phyloP scores from a whole-genome alignment of 1,284 basidiomycete genomes.

The Albatrellus sp. region DNA sequence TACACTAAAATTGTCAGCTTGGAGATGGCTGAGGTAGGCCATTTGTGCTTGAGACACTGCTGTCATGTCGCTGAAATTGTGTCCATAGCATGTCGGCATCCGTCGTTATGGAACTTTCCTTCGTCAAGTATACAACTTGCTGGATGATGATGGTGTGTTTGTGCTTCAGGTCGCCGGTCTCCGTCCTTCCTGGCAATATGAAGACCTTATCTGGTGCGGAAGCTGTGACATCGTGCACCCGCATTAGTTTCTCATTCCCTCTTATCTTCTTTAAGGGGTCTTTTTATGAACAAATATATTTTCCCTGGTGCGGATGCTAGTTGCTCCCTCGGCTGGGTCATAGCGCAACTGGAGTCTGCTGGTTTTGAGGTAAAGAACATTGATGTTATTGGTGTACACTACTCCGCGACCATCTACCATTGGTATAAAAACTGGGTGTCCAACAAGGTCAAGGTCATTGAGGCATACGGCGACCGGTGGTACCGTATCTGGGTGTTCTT shows the following conservation, averaged over 20 bases:
- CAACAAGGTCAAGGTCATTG: conserved; percentile 82
- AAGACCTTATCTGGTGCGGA: conserved; percentile 85
- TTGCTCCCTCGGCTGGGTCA: conserved; percentile 92
- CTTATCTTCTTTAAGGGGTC: conserved; percentile 35
- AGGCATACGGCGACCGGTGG: conserved; percentile 86
- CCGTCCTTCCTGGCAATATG: conserved; percentile 91
- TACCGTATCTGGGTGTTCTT: conserved; percentile 88
- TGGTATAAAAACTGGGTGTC: conserved; percentile 96
- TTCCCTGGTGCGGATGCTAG: conserved; percentile 98
- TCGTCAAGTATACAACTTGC: conserved; percentile 82
- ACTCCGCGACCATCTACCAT: conserved; percentile 85
- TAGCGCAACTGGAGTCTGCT: conserved; percentile 75
- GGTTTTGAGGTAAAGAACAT: conserved; percentile 96
- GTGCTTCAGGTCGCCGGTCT: conserved; percentile 96
- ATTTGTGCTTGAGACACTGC: not conserved
- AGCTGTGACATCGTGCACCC: conserved; percentile 6
- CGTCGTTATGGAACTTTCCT: conserved; percentile 88
- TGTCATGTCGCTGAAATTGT: conserved; percentile 5
- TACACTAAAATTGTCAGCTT: conserved; percentile 95
- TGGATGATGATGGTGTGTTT: conserved; percentile 91
- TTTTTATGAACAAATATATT: conserved; percentile 94
- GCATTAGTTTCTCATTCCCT: not conserved
- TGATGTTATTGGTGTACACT: conserved; percentile 95
- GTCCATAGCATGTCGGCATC: conserved; percentile 78
- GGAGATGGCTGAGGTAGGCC: conserved; percentile 89